Evolutionary conservation across 192 early-diverging fungal species (phyloP).

Genomic region (Backusella macrospora): DNA sequence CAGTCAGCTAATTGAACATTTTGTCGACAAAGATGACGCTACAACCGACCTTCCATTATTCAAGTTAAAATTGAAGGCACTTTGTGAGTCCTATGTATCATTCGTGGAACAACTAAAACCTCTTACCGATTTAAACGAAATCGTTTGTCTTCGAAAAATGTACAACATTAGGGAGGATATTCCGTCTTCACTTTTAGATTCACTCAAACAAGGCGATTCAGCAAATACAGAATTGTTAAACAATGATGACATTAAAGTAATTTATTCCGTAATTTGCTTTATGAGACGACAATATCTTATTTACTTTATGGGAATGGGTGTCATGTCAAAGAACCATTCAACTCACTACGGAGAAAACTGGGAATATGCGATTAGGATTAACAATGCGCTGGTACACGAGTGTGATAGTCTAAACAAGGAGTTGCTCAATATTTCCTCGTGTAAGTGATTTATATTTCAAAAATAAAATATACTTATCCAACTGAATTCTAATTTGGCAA

Average conservation of each 20-base stretch:
- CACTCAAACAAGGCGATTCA: background rate
- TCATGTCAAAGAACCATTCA: conserved; percentile 1
- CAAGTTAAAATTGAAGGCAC: background rate
- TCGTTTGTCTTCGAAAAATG: conserved; percentile 50
- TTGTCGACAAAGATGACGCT: conserved; percentile 1
- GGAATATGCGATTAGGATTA: conserved; percentile 19
- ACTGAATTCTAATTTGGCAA: conserved; percentile 1
- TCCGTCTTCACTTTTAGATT: conserved; percentile 13
- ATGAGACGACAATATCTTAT: conserved; percentile 52
- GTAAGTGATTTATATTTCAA: background rate
- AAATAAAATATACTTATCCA: background rate
- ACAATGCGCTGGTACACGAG: conserved; percentile 2
- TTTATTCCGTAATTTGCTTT: conserved; percentile 46
- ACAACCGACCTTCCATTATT: background rate
- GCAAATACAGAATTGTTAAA: background rate
- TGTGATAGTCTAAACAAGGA: conserved; percentile 39
- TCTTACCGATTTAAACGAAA: conserved; percentile 43
- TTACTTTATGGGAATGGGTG: conserved; percentile 47
- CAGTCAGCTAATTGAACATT: background rate
- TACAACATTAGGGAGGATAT: conserved; percentile 41
- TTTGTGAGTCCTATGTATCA: conserved; percentile 7
- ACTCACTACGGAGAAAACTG: conserved; percentile 4
- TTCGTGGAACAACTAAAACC: conserved; percentile 25
- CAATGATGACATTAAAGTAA: conserved; percentile 33
- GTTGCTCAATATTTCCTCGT: conserved; percentile 36